These are phyloP conservation scores for Paspalum vaginatum DNA, from an alignment of 176 grass and related monocot species.

Conservation along the genomic window DNA sequence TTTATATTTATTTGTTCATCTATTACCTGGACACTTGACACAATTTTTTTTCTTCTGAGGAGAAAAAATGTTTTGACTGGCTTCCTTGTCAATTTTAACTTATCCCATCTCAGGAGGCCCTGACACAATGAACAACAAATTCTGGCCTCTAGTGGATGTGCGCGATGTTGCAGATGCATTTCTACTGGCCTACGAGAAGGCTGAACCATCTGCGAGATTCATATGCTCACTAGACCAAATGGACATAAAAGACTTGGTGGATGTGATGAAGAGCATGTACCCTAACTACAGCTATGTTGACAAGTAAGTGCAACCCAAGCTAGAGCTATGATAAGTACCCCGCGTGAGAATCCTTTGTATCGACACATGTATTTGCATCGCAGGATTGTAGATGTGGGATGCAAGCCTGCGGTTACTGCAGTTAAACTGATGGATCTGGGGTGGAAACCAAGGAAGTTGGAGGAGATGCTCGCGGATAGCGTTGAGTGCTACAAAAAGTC, in stretches of 20 bases:
- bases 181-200: conserved; percentile 40
- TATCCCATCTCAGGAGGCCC: conserved; percentile 37
- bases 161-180: conserved; percentile 40
- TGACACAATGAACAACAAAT: conserved; percentile 24
- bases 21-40: background rate
- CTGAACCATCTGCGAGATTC: conserved; percentile 37
- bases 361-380: background rate
- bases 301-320: conserved; percentile 21
- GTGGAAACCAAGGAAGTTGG: conserved; percentile 48
- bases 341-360: background rate
- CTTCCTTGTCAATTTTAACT: background rate
- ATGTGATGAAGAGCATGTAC: conserved; percentile 43
- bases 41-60: no score
- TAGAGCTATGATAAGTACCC: background rate
- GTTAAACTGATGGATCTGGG: conserved; percentile 51
- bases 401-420: background rate
- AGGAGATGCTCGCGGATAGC: conserved; percentile 50
- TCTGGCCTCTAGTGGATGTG: conserved; percentile 33
- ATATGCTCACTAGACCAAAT: conserved; percentile 38
- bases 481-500: conserved; percentile 43
- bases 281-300: conserved; percentile 48
- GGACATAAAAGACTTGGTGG: background rate
- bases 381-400: conserved; percentile 31
- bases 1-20: background rate
- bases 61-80: background rate